phyloP scores from a whole-genome alignment of 2,329 filamentous ascomycete genomes.

The Ascochyta clinopodiicola region DNA sequence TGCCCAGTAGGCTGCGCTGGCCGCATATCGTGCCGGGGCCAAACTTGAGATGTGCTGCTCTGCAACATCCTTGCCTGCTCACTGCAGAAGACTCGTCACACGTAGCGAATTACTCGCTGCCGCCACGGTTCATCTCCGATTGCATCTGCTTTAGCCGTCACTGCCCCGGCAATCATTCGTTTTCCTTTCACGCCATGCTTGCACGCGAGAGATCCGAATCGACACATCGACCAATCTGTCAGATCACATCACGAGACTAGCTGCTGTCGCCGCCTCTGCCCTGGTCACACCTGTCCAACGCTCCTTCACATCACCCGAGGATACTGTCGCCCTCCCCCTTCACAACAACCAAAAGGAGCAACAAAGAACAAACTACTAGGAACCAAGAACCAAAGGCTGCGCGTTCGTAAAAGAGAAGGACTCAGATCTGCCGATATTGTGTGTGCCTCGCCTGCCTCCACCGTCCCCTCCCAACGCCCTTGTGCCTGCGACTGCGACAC shows the following conservation, averaged over 20 bases:
- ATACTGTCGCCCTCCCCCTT: constrained; percentile 17
- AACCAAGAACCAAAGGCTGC: constrained; percentile 7
- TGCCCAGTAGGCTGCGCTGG: constrained; percentile 17
- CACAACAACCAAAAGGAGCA: too few relatives aligned
- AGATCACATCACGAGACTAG: constrained; percentile 38
- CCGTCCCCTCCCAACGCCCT: constrained; percentile 27
- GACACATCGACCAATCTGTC: constrained; percentile 16
- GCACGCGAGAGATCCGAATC: constrained; percentile 27
- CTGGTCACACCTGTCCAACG: constrained; percentile 35
- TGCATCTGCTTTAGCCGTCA: constrained; percentile 40
- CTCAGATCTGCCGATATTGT: constrained; percentile 14
- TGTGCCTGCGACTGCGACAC: constrained; percentile 30
- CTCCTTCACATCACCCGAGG: constrained; percentile 21
- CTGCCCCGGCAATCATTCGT: constrained; percentile 17
- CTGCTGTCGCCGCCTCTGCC: constrained; percentile 23
- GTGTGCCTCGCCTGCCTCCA: constrained; percentile 6
- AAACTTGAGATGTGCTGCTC: constrained; percentile 17
- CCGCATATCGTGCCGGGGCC: constrained; percentile 15
- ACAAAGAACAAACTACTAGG: not conserved
- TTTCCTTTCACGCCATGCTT: constrained; percentile 37
- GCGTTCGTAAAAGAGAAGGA: constrained; percentile 27
- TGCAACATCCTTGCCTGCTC: constrained; percentile 17
- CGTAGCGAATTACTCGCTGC: constrained; percentile 29
- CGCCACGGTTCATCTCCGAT: constrained; percentile 49
- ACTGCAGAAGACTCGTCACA: constrained; percentile 21